phyloP scores from a whole-genome alignment of 2,329 filamentous ascomycete species.

The Apiospora sp. region DNA sequence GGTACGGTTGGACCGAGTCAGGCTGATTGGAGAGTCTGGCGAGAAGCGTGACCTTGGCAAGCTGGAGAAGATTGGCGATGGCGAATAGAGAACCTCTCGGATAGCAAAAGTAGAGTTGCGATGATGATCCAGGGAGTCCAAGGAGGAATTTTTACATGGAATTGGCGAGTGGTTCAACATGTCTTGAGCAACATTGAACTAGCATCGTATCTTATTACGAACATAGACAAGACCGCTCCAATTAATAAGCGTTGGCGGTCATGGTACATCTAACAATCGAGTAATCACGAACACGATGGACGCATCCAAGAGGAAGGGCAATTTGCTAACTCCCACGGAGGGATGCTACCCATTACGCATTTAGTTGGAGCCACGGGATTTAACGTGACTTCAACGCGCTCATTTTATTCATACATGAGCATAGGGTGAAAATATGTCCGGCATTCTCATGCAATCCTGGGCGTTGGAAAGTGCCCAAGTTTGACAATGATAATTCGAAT shows the following conservation, averaged over 20 bases:
- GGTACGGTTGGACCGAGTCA: constrained; percentile 80
- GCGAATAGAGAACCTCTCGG: constrained; percentile 8
- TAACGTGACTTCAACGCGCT: neutral
- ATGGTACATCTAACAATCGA: neutral
- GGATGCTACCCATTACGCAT: neutral
- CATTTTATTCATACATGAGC: neutral
- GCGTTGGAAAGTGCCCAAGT: constrained; percentile 37
- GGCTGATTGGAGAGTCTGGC: constrained; percentile 86
- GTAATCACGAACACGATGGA: neutral
- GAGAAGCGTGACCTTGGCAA: constrained; percentile 94
- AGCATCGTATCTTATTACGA: neutral
- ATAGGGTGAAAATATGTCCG: constrained; percentile 55
- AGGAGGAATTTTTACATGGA: neutral
- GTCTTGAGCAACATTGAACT: neutral
- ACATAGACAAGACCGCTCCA: neutral
- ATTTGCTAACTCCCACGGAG: neutral
- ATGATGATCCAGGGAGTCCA: neutral
- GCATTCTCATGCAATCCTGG: constrained; percentile 53
- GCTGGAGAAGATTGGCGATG: constrained; percentile 91
- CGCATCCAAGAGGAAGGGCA: neutral
- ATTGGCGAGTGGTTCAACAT: neutral
- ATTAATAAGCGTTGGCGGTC: neutral
- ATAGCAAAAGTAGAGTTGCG: neutral
- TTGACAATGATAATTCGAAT: constrained; percentile 35
- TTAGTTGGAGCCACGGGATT: neutral